phyloP scores from a whole-genome alignment of 345 rosid genomes.

The Bruguiera sexangula region DNA sequence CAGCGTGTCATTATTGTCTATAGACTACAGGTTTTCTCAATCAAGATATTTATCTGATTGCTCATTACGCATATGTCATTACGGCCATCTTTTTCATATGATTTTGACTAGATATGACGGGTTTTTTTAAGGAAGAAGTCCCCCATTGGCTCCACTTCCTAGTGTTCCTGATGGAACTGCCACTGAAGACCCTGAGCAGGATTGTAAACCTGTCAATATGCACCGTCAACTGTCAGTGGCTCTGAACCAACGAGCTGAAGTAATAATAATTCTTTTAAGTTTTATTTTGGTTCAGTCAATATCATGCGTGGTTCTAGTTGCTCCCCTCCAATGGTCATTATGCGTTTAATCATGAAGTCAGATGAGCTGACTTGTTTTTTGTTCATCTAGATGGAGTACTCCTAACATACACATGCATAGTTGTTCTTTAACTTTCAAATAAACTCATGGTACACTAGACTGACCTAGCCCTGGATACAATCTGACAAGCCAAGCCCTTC shows the following conservation, averaged over 20 bases:
- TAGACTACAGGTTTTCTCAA: too few species aligned
- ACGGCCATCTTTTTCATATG: background rate
- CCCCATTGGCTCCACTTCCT: conserved; percentile 4
- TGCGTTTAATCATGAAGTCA: too few species aligned
- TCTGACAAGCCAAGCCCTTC: background rate
- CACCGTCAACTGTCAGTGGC: conserved; percentile 1
- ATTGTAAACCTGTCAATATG: conserved; percentile 7
- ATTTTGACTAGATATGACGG: background rate
- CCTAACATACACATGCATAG: too few species aligned
- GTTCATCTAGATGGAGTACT: too few species aligned
- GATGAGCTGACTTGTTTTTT: too few species aligned
- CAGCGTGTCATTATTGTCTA: too few species aligned
- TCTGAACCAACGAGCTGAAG: conserved; percentile 13
- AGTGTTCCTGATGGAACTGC: conserved; percentile 8
- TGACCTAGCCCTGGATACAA: background rate
- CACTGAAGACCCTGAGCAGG: conserved; percentile 5
- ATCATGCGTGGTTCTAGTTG: background rate
- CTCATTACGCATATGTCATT: background rate
- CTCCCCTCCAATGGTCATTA: background rate
- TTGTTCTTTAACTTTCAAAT: background rate
- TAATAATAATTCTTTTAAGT: background rate
- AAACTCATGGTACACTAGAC: background rate
- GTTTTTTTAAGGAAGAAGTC: conserved; percentile 14
- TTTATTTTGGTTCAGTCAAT: background rate
- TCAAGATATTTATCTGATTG: too few species aligned